These are phyloP conservation scores for Fusarium secorum DNA, from an alignment of 2,329 filamentous ascomycete genomes.

Conservation along the genomic window DNA sequence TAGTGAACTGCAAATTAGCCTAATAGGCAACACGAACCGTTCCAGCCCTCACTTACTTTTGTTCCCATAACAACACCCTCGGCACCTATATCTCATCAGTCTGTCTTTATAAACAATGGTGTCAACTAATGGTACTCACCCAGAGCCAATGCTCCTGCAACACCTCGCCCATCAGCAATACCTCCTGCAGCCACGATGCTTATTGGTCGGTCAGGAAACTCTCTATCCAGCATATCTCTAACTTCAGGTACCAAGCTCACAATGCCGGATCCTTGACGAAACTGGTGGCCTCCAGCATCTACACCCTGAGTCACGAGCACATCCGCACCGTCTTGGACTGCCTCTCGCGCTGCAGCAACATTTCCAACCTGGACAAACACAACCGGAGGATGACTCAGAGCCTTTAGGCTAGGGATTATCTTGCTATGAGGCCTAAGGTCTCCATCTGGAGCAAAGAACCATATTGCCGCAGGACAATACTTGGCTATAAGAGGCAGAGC, in stretches of 20 bases:
- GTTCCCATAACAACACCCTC: constrained; percentile 56
- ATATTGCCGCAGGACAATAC: constrained; percentile 66
- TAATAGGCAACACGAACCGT: not conserved
- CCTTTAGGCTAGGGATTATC: constrained; percentile 49
- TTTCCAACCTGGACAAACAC: constrained; percentile 71
- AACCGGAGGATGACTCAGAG: constrained; percentile 47
- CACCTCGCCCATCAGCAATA: constrained; percentile 63
- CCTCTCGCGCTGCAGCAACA: constrained; percentile 61
- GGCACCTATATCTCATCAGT: constrained; percentile 45
- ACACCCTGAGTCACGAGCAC: constrained; percentile 69
- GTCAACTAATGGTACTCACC: constrained; percentile 49
- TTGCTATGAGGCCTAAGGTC: constrained; percentile 49
- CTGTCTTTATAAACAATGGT: not conserved
- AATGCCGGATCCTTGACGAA: constrained; percentile 61
- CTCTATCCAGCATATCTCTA: constrained; percentile 52
- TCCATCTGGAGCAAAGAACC: constrained; percentile 70
- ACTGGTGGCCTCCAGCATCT: constrained; percentile 72
- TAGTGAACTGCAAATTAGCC: constrained; percentile 52
- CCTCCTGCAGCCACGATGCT: constrained; percentile 66
- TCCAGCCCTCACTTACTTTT: constrained; percentile 40
- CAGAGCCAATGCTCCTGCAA: constrained; percentile 62
- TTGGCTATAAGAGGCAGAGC: constrained; percentile 59
- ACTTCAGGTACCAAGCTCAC: constrained; percentile 67
- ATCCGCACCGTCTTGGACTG: constrained; percentile 59
- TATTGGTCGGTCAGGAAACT: constrained; percentile 47